Evolutionary conservation across 176 grass and related monocot species (phyloP).

Genomic region (Luzula sylvatica): DNA sequence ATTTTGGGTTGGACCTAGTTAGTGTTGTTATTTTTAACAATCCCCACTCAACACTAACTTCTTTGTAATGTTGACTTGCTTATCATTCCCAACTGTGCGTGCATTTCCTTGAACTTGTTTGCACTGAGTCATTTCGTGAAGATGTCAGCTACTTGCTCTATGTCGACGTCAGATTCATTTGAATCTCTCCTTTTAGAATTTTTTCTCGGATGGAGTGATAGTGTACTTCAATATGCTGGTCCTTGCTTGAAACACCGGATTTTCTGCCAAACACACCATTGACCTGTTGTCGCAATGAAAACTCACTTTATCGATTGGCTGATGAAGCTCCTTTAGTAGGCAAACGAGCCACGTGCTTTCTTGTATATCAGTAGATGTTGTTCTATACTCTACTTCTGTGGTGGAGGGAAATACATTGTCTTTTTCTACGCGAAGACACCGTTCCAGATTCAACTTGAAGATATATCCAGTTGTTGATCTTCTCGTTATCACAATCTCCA

Average conservation of each 20-base stretch:
- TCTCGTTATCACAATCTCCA: not conserved
- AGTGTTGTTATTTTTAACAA: not conserved
- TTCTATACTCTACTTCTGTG: not conserved
- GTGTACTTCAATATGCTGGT: too few species aligned
- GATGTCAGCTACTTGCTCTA: conserved; percentile 4
- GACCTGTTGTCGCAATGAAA: conserved; percentile 10
- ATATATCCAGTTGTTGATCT: too few species aligned
- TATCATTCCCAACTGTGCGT: not conserved
- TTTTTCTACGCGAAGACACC: not conserved
- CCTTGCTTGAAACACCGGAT: conserved; percentile 6
- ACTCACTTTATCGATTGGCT: not conserved
- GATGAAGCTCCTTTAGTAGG: too few species aligned
- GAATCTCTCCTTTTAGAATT: conserved; percentile 1
- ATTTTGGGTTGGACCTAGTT: too few species aligned
- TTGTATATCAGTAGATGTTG: not conserved
- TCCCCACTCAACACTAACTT: not conserved
- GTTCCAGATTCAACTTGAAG: not conserved
- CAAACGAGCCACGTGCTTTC: too few species aligned
- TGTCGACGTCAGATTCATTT: too few species aligned
- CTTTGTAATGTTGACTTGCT: not conserved
- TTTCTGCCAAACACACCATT: not conserved
- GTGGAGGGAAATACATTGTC: not conserved
- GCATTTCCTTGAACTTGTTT: not conserved
- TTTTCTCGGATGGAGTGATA: conserved; percentile 12
- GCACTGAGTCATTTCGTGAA: not conserved